A percentile compares a stretch with the other conserved stretches of the same genome.
Evolutionary conservation across 768 basidiomycete species (phyloP).

Genomic region (Boletus rubescentipes): DNA sequence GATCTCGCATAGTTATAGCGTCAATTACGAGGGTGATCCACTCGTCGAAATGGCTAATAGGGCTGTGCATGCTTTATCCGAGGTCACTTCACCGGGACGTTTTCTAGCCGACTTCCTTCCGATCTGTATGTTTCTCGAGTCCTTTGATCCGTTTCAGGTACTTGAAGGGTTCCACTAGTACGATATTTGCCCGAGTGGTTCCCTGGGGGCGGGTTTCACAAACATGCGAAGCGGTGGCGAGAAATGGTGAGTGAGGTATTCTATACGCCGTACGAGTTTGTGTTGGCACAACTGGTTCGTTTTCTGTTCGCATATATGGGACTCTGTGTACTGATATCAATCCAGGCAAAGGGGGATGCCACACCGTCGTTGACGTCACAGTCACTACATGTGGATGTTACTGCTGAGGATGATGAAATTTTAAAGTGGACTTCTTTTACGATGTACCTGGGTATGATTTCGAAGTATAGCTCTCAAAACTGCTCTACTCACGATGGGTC

Average conservation of each 20-base stretch:
- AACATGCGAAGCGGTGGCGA: neutral
- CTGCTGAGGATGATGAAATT: conserved; percentile 2
- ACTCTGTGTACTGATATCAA: no score
- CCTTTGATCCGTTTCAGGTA: no score
- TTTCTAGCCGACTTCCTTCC: conserved; percentile 7
- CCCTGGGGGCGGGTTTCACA: conserved; percentile 14
- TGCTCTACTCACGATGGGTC: neutral
- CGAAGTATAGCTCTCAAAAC: neutral
- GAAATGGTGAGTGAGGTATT: neutral
- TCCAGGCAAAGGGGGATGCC: conserved; percentile 6
- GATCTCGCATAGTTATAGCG: conserved; percentile 36
- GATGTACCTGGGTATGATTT: conserved; percentile 13
- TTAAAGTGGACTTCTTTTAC: conserved; percentile 12
- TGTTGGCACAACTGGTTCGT: conserved; percentile 15
- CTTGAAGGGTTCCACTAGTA: neutral
- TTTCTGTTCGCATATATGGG: neutral
- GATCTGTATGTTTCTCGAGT: conserved; percentile 1
- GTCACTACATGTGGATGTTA: neutral
- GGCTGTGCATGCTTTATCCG: conserved; percentile 16
- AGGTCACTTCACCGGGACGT: neutral
- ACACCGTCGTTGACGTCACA: conserved; percentile 8
- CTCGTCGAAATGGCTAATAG: conserved; percentile 29
- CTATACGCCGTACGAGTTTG: neutral
- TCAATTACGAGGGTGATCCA: conserved; percentile 31
- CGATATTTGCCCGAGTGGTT: conserved; percentile 16